phyloP scores from a whole-genome alignment of 2,329 filamentous ascomycete genomes.

The Talaromyces sp. region DNA sequence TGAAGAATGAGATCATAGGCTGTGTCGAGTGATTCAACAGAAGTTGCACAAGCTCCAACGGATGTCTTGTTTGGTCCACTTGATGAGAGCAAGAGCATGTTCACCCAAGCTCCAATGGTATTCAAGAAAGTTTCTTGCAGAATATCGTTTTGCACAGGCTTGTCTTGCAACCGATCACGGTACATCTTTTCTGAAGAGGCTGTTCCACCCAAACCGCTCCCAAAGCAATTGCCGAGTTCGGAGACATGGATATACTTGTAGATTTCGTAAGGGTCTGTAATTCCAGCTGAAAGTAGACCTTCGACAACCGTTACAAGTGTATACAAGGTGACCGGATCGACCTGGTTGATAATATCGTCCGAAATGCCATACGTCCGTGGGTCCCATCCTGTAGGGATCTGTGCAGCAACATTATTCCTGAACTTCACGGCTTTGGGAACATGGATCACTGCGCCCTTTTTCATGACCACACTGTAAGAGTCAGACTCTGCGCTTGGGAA shows the following conservation, averaged over 20 bases:
- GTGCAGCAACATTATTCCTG: conserved; percentile 93
- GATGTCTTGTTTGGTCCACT: conserved; percentile 98
- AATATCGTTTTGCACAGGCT: conserved; percentile 96
- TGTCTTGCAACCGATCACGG: conserved; percentile 93
- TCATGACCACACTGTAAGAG: conserved; percentile 89
- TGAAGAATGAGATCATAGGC: conserved; percentile 98
- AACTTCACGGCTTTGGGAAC: conserved; percentile 97
- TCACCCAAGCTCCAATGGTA: conserved; percentile 99
- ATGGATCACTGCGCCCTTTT: conserved; percentile 90
- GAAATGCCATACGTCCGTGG: conserved; percentile 94
- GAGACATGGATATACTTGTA: conserved; percentile 99
- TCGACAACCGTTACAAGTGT: conserved; percentile 92
- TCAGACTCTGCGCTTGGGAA: conserved; percentile 92
- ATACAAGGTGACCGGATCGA: conserved; percentile 92
- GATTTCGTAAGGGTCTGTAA: conserved; percentile 98
- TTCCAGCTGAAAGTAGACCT: conserved; percentile 84
- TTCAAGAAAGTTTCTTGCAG: conserved; percentile 96
- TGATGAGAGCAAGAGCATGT: conserved; percentile 96
- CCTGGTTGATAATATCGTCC: conserved; percentile 95
- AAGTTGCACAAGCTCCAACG: conserved; percentile 93
- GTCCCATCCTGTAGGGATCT: conserved; percentile 93
- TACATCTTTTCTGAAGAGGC: conserved; percentile 94
- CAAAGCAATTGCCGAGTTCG: conserved; percentile 95
- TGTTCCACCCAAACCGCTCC: conserved; percentile 95
- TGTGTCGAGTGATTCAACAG: conserved; percentile 95